Evolutionary conservation across 768 basidiomycete genomes (phyloP).

Genomic region (Trametes punicea): DNA sequence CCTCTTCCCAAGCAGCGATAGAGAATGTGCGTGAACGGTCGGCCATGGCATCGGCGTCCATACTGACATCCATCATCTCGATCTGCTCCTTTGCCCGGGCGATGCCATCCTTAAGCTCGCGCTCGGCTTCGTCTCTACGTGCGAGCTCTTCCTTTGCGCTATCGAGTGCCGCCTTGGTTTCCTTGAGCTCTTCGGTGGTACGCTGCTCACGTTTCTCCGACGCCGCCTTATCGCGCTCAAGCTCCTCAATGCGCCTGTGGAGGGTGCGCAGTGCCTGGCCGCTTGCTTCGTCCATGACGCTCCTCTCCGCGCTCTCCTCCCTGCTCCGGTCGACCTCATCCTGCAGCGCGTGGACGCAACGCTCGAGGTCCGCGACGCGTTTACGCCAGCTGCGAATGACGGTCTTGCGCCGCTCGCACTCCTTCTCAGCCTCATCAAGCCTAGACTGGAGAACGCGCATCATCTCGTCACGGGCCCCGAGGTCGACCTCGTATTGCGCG

Average conservation of each 20-base stretch:
- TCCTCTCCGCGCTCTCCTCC: slow-evolving; percentile 75
- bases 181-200: slow-evolving; percentile 42
- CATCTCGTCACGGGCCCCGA: slow-evolving; percentile 69
- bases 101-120: slow-evolving; percentile 51
- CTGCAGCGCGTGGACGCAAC: slow-evolving; percentile 61
- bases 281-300: slow-evolving; percentile 82
- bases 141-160: slow-evolving; percentile 44
- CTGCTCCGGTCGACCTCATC: slow-evolving; percentile 86
- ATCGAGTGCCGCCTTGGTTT: slow-evolving; percentile 42
- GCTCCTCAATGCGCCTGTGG: slow-evolving; percentile 72
- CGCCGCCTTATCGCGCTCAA: slow-evolving; percentile 64
- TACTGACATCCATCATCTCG: slow-evolving; percentile 42
- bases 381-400: slow-evolving; percentile 66
- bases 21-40: slow-evolving; percentile 35
- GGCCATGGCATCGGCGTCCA: slow-evolving; percentile 36
- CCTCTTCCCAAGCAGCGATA: slow-evolving; percentile 48
- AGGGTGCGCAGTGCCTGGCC: slow-evolving; percentile 76
- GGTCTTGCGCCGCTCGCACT: slow-evolving; percentile 56
- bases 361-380: slow-evolving; percentile 73
- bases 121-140: slow-evolving; percentile 51
- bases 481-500: slow-evolving; percentile 72
- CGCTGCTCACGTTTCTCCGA: slow-evolving; percentile 30
- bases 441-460: slow-evolving; percentile 58
- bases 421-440: slow-evolving; percentile 53
- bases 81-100: slow-evolving; percentile 57